Conservation (phyloP, 2,329 filamentous ascomycete species). For the Aspergillus piperis region DNA sequence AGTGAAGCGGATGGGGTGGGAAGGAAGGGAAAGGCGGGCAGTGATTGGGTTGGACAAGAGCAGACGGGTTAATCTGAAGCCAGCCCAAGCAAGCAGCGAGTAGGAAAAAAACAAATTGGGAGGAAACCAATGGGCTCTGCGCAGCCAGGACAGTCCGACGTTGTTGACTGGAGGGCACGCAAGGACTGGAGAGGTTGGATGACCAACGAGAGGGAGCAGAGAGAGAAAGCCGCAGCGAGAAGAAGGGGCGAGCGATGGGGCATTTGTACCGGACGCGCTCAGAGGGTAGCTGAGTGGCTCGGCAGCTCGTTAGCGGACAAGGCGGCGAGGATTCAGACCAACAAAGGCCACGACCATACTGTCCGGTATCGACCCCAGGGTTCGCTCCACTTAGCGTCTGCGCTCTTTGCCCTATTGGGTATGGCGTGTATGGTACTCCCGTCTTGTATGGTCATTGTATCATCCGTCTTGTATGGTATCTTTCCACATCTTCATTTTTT, state of each 20-base stretch:
- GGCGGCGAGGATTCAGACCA: slow-evolving; percentile 21
- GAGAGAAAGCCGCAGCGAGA: slow-evolving; percentile 36
- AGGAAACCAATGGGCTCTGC: slow-evolving; percentile 24
- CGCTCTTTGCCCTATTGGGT: not conserved
- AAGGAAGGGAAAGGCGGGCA: slow-evolving; percentile 19
- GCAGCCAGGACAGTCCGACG: slow-evolving; percentile 22
- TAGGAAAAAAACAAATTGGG: slow-evolving; percentile 26
- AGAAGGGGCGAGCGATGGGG: slow-evolving; percentile 42
- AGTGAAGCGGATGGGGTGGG: slow-evolving; percentile 17
- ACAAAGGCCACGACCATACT: slow-evolving; percentile 16
- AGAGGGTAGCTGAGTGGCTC: slow-evolving; percentile 30
- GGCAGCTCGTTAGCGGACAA: slow-evolving; percentile 20
- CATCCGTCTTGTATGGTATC: not conserved
- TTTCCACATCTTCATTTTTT: not conserved
- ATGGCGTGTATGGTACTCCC: not conserved
- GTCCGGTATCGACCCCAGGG: slow-evolving; percentile 21
- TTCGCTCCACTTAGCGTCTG: slow-evolving; percentile 21
- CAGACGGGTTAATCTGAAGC: slow-evolving; percentile 22
- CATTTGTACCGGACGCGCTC: slow-evolving; percentile 40
- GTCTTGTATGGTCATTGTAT: not conserved
- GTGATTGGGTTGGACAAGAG: slow-evolving; percentile 25
- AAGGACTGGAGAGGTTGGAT: slow-evolving; percentile 34
- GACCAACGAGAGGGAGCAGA: slow-evolving; percentile 47
- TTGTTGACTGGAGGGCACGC: slow-evolving; percentile 30
- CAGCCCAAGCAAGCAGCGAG: slow-evolving; percentile 18